Percentiles rank a stretch among this genome's conserved stretches.
Conservation (phyloP, 1,139 yeast species). For the Candida sanyaensis region DNA sequence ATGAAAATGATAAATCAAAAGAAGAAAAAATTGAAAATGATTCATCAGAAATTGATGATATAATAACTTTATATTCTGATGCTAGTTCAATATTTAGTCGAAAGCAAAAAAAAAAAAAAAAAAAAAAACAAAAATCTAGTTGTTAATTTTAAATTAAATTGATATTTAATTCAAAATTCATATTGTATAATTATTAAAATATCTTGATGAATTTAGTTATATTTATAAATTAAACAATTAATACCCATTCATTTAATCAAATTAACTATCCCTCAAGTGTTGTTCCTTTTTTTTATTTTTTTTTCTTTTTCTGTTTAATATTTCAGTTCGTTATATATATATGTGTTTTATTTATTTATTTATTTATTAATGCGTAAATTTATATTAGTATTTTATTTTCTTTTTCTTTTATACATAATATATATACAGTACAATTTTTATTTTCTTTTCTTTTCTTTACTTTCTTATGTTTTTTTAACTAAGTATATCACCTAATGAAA, state of each 20-base stretch:
- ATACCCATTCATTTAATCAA: too few relatives aligned
- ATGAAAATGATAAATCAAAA: too few relatives aligned
- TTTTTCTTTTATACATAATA: neutral
- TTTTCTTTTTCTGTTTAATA: neutral
- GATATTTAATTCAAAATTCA: too few relatives aligned
- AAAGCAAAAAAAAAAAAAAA: neutral
- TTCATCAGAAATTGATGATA: neutral
- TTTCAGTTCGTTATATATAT: neutral
- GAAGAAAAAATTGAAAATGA: neutral
- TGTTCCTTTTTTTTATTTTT: too few relatives aligned
- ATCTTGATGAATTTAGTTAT: too few relatives aligned
- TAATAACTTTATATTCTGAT: slow-evolving; percentile 2
- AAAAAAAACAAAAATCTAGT: too few relatives aligned
- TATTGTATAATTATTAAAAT: too few relatives aligned
- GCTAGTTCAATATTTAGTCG: neutral
- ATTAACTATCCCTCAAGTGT: too few relatives aligned
- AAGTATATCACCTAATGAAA: slow-evolving; percentile 28
- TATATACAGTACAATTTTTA: neutral
- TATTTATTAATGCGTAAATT: neutral
- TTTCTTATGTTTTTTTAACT: slow-evolving; percentile 12
- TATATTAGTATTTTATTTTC: neutral
- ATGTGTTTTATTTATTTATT: neutral
- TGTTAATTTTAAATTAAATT: too few relatives aligned
- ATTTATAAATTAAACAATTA: too few relatives aligned
- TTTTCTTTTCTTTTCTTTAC: neutral